Evolutionary conservation across 2,329 filamentous ascomycete genomes (phyloP).

Genomic region (Xylogone sp.): DNA sequence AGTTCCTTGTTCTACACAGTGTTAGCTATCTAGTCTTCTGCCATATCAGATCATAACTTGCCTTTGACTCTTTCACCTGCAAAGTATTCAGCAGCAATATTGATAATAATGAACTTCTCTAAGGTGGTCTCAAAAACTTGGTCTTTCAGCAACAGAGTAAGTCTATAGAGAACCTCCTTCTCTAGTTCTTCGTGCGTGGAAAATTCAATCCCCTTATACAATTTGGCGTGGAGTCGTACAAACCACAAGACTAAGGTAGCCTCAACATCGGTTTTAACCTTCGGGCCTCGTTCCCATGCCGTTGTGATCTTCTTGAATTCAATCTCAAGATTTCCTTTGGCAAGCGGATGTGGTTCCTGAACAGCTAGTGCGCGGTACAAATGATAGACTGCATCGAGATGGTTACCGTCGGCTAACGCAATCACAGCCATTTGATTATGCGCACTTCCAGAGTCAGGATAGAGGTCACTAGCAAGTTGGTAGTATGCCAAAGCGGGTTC

Average conservation of each 20-base stretch:
- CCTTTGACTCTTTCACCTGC: constrained; percentile 58
- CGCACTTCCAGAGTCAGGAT: constrained; percentile 74
- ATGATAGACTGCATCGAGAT: constrained; percentile 83
- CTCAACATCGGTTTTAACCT: constrained; percentile 17
- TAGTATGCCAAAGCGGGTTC: constrained; percentile 82
- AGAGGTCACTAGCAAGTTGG: constrained; percentile 71
- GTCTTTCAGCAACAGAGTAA: constrained; percentile 70
- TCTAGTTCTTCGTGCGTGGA: constrained; percentile 77
- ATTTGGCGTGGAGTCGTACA: constrained; percentile 78
- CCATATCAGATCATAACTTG: constrained; percentile 28
- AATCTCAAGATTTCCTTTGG: constrained; percentile 70
- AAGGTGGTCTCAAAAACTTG: constrained; percentile 61
- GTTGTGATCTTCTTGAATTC: constrained; percentile 68
- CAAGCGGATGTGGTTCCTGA: constrained; percentile 69
- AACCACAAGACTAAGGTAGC: constrained; percentile 77
- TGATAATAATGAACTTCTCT: constrained; percentile 78
- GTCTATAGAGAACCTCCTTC: constrained; percentile 75
- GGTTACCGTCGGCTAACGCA: constrained; percentile 70
- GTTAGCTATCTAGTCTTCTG: background rate
- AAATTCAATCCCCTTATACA: constrained; percentile 74
- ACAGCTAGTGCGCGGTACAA: constrained; percentile 80
- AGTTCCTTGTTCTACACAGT: constrained; percentile 37
- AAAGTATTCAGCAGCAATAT: constrained; percentile 78
- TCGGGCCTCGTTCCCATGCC: constrained; percentile 40
- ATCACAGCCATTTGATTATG: constrained; percentile 92